phyloP scores from a whole-genome alignment of 345 rosid species.

The Hypericum perforatum region DNA sequence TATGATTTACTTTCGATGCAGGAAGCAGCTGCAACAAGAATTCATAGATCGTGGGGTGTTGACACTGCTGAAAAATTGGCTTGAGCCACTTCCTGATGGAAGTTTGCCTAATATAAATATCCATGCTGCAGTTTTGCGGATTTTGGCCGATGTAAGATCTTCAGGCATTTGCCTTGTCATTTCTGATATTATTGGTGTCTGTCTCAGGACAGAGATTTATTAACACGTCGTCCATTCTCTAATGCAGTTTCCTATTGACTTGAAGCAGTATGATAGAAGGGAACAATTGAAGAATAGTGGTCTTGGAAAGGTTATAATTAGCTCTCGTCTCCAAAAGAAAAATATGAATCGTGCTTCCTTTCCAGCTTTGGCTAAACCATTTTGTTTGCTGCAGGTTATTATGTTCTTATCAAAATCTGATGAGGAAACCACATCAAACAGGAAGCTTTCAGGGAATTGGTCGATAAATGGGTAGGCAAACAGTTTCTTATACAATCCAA shows the following conservation, averaged over 20 bases:
- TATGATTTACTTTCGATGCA: conserved; percentile 18
- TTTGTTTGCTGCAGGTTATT: conserved; percentile 52
- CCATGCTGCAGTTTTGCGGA: conserved; percentile 72
- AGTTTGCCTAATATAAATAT: conserved; percentile 92
- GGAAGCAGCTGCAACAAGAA: conserved; percentile 90
- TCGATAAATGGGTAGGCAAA: conserved; percentile 85
- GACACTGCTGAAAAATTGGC: conserved; percentile 84
- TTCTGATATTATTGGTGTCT: conserved; percentile 2
- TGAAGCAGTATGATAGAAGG: conserved; percentile 88
- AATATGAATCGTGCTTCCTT: too few relatives aligned
- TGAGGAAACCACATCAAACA: conserved; percentile 87
- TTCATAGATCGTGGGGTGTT: conserved; percentile 96
- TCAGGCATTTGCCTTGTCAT: conserved; percentile 1
- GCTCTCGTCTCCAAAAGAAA: not conserved
- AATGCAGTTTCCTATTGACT: conserved; percentile 78
- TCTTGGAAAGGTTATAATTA: conserved; percentile 89
- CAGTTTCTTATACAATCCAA: not conserved
- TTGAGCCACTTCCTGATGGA: conserved; percentile 98
- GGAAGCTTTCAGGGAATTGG: conserved; percentile 91
- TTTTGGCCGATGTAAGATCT: conserved; percentile 61
- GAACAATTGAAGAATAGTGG: conserved; percentile 94
- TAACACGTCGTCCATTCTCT: conserved; percentile 13
- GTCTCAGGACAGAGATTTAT: conserved; percentile 3
- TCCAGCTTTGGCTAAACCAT: too few relatives aligned
- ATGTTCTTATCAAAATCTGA: conserved; percentile 96